Evolutionary conservation across 805 yeast genomes (phyloP), one percentile per base, ranked within the genome.

Genomic region (Lipomyces sp.): DNA sequence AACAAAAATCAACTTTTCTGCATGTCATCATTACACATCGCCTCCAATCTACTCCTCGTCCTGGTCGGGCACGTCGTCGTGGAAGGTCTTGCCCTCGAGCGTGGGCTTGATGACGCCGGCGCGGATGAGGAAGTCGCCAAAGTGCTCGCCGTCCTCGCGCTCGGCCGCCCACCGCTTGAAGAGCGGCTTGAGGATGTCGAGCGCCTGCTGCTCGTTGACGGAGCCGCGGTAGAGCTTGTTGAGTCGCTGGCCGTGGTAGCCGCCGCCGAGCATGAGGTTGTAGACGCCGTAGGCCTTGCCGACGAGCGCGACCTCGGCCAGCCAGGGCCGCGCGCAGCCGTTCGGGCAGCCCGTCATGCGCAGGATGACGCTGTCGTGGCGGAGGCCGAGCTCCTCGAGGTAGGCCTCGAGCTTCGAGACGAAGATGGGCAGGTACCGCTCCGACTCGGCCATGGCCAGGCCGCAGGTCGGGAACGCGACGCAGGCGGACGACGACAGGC

Each of bases 261-360:
- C 96, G 66, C 98, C 98, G 62, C 98, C 98, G 60, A 91, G 76
- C 87, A 90, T 77, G 70, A 91, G 77, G 70, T 91, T 91, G 72
- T 91, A 91, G 16, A 95, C 89, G 45, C 95, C 95, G 58, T 78
- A 81, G 0, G 98, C 96, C 69, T 91, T 91, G 68, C 98, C 98
- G 51, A 91, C 95, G 53, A 89, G 76, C 0, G 97, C 98, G 51
- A 91, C 81, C 69, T 91, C 98, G 3, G 97, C 98, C 45, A 91
- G 73, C 97, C 97, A 91, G 26, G 98, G 98, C 70, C 98, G 82
- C 22, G 98, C 93, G 75, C 98, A 91, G 61, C 98, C 98, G 69
- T 91, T 91, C 48, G 97, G 97, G 77, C 98, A 91, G 50, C 98
- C 98, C 28, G 97, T 91, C 97, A 91, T 90, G 74, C 98, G 82